Conservation (phyloP, 371 early-diverging fungal species). For the Rhizopus sp. region DNA sequence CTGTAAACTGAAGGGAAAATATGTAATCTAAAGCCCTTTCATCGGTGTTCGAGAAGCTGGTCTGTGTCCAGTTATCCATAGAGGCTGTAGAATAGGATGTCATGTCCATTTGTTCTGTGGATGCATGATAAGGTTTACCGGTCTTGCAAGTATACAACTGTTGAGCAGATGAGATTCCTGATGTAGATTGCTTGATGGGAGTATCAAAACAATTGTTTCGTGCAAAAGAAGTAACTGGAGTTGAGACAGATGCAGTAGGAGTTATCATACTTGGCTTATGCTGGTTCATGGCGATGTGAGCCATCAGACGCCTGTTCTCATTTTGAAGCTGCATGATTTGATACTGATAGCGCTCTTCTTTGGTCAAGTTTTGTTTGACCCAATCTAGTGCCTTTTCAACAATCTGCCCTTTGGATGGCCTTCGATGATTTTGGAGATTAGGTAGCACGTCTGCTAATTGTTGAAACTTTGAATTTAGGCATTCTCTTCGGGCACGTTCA, state of each 20-base stretch:
- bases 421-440: constrained; percentile 60
- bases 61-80: too few relatives aligned
- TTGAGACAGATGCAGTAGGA: background rate
- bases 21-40: too few relatives aligned
- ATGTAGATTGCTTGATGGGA: too few relatives aligned
- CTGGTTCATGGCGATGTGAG: constrained; percentile 4
- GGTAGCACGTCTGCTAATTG: constrained; percentile 69
- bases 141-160: too few relatives aligned
- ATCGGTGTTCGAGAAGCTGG: too few relatives aligned
- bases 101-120: too few relatives aligned
- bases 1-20: too few relatives aligned
- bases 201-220: too few relatives aligned
- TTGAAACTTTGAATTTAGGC: constrained; percentile 67
- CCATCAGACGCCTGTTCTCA: constrained; percentile 29
- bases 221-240: background rate
- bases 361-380: constrained; percentile 35
- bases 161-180: too few relatives aligned
- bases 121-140: too few relatives aligned
- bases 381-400: constrained; percentile 65
- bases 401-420: constrained; percentile 74
- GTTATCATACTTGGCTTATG: background rate
- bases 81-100: too few relatives aligned
- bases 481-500: constrained; percentile 74
- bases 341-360: constrained; percentile 39
- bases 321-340: constrained; percentile 35